A percentile compares a stretch with the other conserved stretches of the same genome.
phyloP scores from a whole-genome alignment of 176 grass and related monocot species.

The Oryza meyeriana region DNA sequence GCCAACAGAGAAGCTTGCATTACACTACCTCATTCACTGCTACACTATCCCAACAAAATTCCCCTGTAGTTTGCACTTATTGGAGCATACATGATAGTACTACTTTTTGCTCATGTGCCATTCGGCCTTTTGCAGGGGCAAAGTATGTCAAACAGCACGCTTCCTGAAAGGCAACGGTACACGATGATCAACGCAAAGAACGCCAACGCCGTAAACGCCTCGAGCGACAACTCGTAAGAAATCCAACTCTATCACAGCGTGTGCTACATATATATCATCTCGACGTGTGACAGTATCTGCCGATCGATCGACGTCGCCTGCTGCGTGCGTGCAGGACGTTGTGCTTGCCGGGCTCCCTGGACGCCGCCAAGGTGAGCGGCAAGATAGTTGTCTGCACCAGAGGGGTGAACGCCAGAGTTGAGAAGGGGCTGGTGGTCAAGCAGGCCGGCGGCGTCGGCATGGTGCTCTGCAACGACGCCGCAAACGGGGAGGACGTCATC shows the following conservation, averaged over 20 bases:
- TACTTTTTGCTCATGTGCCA: background rate
- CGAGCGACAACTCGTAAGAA: conserved; percentile 38
- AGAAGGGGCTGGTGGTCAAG: conserved; percentile 51
- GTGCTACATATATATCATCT: background rate
- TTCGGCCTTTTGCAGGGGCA: conserved; percentile 45
- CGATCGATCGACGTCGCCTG: background rate
- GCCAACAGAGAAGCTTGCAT: too few species aligned
- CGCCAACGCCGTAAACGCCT: conserved; percentile 17
- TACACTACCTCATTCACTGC: too few species aligned
- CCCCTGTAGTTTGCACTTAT: background rate
- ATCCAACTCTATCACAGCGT: background rate
- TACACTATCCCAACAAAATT: too few species aligned
- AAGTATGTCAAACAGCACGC: conserved; percentile 40
- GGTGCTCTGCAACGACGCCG: conserved; percentile 56
- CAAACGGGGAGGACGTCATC: conserved; percentile 10
- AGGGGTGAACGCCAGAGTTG: conserved; percentile 37
- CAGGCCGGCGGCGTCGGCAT: conserved; percentile 59
- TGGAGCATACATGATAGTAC: too few species aligned
- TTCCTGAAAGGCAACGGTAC: conserved; percentile 11
- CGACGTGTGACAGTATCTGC: too few species aligned
- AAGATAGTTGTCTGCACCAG: conserved; percentile 70
- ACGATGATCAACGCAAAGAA: conserved; percentile 50
- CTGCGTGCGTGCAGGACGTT: conserved; percentile 39
- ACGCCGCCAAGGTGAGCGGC: conserved; percentile 38
- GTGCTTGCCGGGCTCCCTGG: conserved; percentile 50